These are phyloP conservation scores for Prunus salicina DNA, from an alignment of 306 rosid genomes.

Conservation along the genomic window DNA sequence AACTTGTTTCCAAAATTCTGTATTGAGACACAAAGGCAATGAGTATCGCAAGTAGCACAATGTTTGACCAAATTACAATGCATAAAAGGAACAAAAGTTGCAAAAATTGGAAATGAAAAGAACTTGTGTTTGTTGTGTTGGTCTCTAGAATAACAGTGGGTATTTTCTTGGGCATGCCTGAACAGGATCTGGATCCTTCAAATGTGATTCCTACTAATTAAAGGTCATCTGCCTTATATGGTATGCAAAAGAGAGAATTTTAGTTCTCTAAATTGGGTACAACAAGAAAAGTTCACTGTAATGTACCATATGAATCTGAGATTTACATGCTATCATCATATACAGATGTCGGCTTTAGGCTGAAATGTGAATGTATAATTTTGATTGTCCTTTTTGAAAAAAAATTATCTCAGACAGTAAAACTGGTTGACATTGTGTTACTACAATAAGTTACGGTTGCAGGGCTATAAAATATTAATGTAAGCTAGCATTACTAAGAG, in stretches of 20 bases:
- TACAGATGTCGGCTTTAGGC: too few species aligned
- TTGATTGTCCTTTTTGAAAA: too few species aligned
- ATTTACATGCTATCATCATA: too few species aligned
- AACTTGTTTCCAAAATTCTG: conserved; percentile 93
- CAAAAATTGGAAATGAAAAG: too few species aligned
- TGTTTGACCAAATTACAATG: neutral
- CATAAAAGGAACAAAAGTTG: neutral
- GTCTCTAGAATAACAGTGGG: neutral
- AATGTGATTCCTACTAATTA: neutral
- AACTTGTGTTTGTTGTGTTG: neutral
- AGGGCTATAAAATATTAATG: neutral
- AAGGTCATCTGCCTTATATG: neutral
- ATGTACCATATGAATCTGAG: neutral
- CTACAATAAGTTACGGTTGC: neutral
- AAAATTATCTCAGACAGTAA: neutral
- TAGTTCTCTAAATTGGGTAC: neutral
- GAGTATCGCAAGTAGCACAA: neutral
- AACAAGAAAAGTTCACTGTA: neutral
- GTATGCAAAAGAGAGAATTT: neutral
- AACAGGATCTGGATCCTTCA: neutral
- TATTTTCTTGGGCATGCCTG: neutral
- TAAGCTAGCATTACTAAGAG: neutral
- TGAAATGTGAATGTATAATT: too few species aligned
- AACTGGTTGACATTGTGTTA: neutral
- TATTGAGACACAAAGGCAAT: conserved; percentile 19